Conservation (phyloP, 1,139 yeast genomes). For the Candida mesenterica region DNA sequence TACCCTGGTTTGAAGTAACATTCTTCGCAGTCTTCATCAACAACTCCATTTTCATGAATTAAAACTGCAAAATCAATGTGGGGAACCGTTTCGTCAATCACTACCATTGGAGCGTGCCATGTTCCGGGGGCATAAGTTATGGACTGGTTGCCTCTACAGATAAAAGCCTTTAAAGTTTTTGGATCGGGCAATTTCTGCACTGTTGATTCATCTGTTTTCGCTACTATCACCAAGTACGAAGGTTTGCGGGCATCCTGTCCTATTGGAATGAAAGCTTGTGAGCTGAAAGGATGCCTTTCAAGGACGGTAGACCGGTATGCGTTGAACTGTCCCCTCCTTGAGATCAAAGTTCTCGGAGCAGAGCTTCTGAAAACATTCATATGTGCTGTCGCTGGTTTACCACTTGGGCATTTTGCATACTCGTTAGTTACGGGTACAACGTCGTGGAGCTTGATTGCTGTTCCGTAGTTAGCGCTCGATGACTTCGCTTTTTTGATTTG, state of each 20-base stretch:
- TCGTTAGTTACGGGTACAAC: constrained; percentile 67
- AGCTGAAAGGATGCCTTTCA: constrained; percentile 87
- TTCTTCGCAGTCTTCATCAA: constrained; percentile 82
- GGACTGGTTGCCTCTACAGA: constrained; percentile 80
- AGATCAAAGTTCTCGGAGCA: constrained; percentile 64
- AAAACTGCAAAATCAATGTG: constrained; percentile 79
- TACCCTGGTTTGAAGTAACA: constrained; percentile 65
- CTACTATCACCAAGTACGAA: constrained; percentile 81
- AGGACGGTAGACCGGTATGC: constrained; percentile 64
- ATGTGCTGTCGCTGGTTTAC: constrained; percentile 53
- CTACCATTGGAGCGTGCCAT: constrained; percentile 93
- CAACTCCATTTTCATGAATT: constrained; percentile 77
- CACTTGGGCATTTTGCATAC: constrained; percentile 47
- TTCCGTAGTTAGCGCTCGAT: constrained; percentile 84
- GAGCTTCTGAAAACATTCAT: constrained; percentile 84
- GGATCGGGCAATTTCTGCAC: constrained; percentile 57
- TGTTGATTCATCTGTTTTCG: constrained; percentile 48
- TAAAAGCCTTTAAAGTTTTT: constrained; percentile 58
- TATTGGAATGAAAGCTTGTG: constrained; percentile 89
- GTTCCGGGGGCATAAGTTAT: constrained; percentile 78
- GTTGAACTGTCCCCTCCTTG: constrained; percentile 19
- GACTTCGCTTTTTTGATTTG: constrained; percentile 31
- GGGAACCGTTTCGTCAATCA: constrained; percentile 49
- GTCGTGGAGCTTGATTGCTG: constrained; percentile 73
- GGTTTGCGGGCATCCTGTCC: constrained; percentile 53